Evolutionary conservation across 257 asterid species (phyloP), one percentile per base, ranked within the genome.

Genomic region (Oldenlandia corymbosa): DNA sequence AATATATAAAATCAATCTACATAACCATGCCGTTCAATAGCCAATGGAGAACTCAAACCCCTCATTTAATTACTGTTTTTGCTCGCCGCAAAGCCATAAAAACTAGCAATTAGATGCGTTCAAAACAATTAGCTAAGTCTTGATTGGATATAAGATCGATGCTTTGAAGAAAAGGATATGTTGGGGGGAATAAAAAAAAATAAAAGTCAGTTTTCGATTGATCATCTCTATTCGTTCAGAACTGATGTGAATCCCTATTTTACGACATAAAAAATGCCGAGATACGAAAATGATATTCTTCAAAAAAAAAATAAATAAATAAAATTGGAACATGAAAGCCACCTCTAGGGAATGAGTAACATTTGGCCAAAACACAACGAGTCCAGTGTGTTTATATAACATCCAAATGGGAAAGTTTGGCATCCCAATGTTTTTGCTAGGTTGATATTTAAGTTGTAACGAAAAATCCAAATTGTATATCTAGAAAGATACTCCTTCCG

Each of bases 241-340:
- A 61, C 41, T 62, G 30, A 28, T 28, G 67, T 17, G 66, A 45
- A 24, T 27, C 21, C 54, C 26, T 16, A 26, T 60, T 39, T 60
- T 10, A 21, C 18, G 11, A 36, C 31, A 13, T 37, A 58, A 13
- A 20, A 58, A 43, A 30, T 28, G 67, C 42, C n/a, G 27, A 54
- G n/a, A 24, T 16, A 14, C 17, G 42, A 43, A 61, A 61, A 43
- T 18, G 55, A 60, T 60, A 45, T n/a, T n/a, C n/a, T n/a, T n/a
- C n/a, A n/a, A n/a, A n/a, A n/a, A n/a, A n/a, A n/a, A n/a, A 60
- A 11, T 41, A 20, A 36, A 41, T 2, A 36, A 21, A 2, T 16
- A 43, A 36, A n/a, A 58, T 7, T 43, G 1, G 17, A 12, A 20
- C 45, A 56, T 37, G 64, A 58, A 37, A 58, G 64, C 64, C 37